Percentiles rank a stretch among this genome's conserved stretches.
Evolutionary conservation across 2,329 filamentous ascomycete genomes (phyloP).

Genomic region (Sporothrix phasma): DNA sequence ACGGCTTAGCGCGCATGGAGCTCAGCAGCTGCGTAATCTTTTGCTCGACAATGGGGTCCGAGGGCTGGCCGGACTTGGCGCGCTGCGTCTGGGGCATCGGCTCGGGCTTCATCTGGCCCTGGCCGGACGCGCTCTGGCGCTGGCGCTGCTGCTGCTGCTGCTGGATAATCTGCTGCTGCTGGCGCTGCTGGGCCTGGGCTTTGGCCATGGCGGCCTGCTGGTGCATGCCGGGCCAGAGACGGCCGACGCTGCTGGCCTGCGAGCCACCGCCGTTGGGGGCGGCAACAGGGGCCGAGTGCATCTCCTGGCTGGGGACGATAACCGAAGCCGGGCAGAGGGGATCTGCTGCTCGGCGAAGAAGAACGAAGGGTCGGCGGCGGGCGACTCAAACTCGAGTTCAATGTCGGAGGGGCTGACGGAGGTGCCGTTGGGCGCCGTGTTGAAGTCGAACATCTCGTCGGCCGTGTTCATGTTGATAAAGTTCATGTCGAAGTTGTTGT

Average conservation of each 20-base stretch:
- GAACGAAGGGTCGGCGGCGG: conserved; percentile 46
- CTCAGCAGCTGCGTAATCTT: conserved; percentile 88
- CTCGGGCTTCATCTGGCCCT: conserved; percentile 34
- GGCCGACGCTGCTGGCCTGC: conserved; percentile 47
- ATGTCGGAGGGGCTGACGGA: conserved; percentile 52
- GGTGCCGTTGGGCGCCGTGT: conserved; percentile 51
- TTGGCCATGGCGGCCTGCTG: conserved; percentile 75
- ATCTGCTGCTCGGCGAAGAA: conserved; percentile 42
- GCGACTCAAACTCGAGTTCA: conserved; percentile 59
- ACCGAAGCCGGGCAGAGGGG: conserved; percentile 26
- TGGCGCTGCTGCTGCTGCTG: conserved; percentile 46
- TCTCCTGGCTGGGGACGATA: conserved; percentile 60
- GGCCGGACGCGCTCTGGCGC: conserved; percentile 25
- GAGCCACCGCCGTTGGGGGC: conserved; percentile 30
- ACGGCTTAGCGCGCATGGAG: conserved; percentile 73
- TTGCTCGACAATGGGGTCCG: conserved; percentile 72
- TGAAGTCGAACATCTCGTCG: conserved; percentile 64
- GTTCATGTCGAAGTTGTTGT: conserved; percentile 36
- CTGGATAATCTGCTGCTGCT: conserved; percentile 51
- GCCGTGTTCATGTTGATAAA: conserved; percentile 46
- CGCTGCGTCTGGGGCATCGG: conserved; percentile 36
- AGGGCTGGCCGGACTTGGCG: conserved; percentile 40
- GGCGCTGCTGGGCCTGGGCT: conserved; percentile 59
- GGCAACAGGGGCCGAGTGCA: conserved; percentile 34
- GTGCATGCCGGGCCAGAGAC: conserved; percentile 89